Percentiles rank a stretch among this genome's conserved stretches.
Conservation (phyloP, 75 land plant species). For the Picea sitchensis region DNA sequence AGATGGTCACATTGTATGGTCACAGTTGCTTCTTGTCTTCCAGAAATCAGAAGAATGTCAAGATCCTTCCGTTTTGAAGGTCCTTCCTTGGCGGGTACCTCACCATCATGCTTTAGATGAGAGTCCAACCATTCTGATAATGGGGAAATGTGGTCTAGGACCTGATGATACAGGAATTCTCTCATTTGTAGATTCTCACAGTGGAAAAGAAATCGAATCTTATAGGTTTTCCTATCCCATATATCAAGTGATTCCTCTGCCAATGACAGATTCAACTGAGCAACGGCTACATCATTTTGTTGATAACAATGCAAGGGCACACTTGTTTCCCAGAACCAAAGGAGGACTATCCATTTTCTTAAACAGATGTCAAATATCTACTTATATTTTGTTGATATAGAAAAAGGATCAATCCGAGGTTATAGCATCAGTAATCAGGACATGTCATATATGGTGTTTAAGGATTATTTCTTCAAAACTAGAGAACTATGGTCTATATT, state of each 20-base stretch:
- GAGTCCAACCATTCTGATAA: too few species aligned
- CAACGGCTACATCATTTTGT: slow-evolving; percentile 73
- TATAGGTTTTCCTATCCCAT: slow-evolving; percentile 44
- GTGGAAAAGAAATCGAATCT: slow-evolving; percentile 57
- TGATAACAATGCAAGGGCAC: slow-evolving; percentile 53
- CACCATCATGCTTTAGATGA: too few species aligned
- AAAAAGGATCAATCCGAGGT: too few species aligned
- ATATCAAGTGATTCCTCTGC: slow-evolving; percentile 56
- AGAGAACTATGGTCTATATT: slow-evolving; percentile 77
- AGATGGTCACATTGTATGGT: too few species aligned
- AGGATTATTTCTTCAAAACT: slow-evolving; percentile 61
- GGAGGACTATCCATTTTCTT: too few species aligned
- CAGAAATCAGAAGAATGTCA: too few species aligned
- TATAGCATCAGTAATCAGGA: too few species aligned
- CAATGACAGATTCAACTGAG: slow-evolving; percentile 75
- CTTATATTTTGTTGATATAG: too few species aligned
- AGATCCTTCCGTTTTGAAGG: too few species aligned
- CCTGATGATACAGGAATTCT: slow-evolving; percentile 43
- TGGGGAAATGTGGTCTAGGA: neutral
- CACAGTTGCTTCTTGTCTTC: too few species aligned
- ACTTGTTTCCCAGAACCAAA: neutral
- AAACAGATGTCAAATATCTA: too few species aligned
- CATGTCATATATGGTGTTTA: slow-evolving; percentile 31
- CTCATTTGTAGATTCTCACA: slow-evolving; percentile 75
- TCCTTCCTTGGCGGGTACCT: too few species aligned